Percentiles rank a stretch among this genome's conserved stretches.
phyloP scores from a whole-genome alignment of 2,329 filamentous ascomycete genomes.

The Alternaria atra region DNA sequence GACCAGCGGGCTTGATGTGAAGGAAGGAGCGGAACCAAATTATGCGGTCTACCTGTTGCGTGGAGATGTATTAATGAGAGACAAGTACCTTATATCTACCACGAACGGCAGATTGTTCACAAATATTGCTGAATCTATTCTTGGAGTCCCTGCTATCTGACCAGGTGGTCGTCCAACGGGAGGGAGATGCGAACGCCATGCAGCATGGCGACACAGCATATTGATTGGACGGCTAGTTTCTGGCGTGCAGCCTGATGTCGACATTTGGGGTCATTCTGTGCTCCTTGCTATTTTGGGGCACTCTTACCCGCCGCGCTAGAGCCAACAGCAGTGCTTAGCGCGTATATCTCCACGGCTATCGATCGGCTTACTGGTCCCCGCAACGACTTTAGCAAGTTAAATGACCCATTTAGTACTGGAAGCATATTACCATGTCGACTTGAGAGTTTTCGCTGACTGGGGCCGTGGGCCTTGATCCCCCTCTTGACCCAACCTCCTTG shows the following conservation, averaged over 20 bases:
- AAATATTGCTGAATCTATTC: conserved; percentile 59
- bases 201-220: conserved; percentile 22
- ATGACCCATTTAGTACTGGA: conserved; percentile 38
- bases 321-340: conserved; percentile 29
- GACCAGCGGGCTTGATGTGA: conserved; percentile 58
- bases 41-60: conserved; percentile 55
- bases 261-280: conserved; percentile 49
- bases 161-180: conserved; percentile 43
- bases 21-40: conserved; percentile 56
- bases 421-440: conserved; percentile 22
- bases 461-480: conserved; percentile 33
- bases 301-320: conserved; percentile 48
- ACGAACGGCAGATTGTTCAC: conserved; percentile 47
- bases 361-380: conserved; percentile 41
- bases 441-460: conserved; percentile 31
- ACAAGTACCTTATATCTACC: conserved; percentile 60
- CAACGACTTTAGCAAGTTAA: conserved; percentile 45
- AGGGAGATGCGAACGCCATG: conserved; percentile 39
- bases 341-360: conserved; percentile 36
- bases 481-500: conserved; percentile 37
- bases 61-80: conserved; percentile 43
- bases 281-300: conserved; percentile 51
- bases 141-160: conserved; percentile 49
- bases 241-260: conserved; percentile 39
- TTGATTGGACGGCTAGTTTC: conserved; percentile 43